Conservation (phyloP, 1,284 basidiomycete species). For the Leccinum pachyderme region DNA sequence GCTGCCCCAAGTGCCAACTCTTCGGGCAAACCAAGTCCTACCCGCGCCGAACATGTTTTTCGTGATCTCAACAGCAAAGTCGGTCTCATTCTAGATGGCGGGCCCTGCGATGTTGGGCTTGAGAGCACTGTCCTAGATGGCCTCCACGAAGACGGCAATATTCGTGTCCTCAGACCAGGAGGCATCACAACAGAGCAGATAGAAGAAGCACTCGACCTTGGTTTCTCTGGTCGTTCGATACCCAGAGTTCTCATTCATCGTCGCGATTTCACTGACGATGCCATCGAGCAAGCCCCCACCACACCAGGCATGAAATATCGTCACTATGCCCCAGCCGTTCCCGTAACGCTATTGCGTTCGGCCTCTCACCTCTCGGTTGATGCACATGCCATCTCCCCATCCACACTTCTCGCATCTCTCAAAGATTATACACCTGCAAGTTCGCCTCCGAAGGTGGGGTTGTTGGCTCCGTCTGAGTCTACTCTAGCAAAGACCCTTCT, state of each 20-base stretch:
- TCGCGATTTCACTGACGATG: conserved; percentile 68
- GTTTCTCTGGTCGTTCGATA: conserved; percentile 35
- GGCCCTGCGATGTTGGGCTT: conserved; percentile 84
- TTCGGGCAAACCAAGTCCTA: conserved; percentile 93
- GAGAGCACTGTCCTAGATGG: conserved; percentile 97
- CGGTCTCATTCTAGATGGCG: conserved; percentile 88
- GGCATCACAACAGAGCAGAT: conserved; percentile 92
- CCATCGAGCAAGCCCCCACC: conserved; percentile 75
- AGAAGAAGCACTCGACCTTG: conserved; percentile 53
- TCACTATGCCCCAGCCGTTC: conserved; percentile 91
- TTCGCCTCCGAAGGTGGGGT: conserved; percentile 54
- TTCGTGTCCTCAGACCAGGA: conserved; percentile 89
- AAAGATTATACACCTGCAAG: conserved; percentile 19
- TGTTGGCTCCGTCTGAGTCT: conserved; percentile 71
- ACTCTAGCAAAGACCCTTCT: conserved; percentile 43
- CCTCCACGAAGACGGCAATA: conserved; percentile 62
- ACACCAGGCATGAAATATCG: conserved; percentile 99
- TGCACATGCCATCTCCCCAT: conserved; percentile 29
- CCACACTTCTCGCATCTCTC: conserved; percentile 43
- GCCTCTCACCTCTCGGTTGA: conserved; percentile 39
- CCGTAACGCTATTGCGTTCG: conserved; percentile 74
- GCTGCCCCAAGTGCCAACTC: conserved; percentile 97
- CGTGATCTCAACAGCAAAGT: conserved; percentile 78
- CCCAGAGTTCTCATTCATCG: conserved; percentile 72
- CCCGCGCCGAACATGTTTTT: conserved; percentile 84